phyloP scores from a whole-genome alignment of 1,284 basidiomycete genomes.

The Psilocybe mexicana region DNA sequence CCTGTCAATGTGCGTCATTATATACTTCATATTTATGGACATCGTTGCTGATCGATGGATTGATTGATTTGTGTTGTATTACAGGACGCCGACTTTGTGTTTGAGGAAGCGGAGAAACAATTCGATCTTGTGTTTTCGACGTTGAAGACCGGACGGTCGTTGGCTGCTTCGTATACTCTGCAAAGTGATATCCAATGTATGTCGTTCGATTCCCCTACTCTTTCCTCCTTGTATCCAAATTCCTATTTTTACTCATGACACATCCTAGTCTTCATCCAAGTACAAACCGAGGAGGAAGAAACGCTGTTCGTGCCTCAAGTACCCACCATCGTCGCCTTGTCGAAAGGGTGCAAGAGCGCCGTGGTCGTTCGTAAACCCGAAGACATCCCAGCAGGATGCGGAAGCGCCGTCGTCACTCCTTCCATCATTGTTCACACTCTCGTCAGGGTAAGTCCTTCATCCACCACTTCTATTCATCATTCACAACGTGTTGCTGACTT shows the following conservation, averaged over 20 bases:
- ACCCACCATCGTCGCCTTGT: constrained; percentile 79
- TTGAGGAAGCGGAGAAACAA: constrained; percentile 74
- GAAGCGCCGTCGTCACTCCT: constrained; percentile 77
- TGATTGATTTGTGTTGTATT: background rate
- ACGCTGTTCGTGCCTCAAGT: constrained; percentile 71
- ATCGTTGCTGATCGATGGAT: background rate
- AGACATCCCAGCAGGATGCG: constrained; percentile 87
- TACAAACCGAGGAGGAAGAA: constrained; percentile 64
- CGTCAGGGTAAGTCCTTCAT: constrained; percentile 63
- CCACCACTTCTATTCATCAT: background rate
- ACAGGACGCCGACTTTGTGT: constrained; percentile 67
- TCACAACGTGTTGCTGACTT: no score
- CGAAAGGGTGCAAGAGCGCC: constrained; percentile 85
- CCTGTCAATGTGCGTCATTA: constrained; percentile 55
- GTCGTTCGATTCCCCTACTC: constrained; percentile 24
- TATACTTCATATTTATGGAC: constrained; percentile 39
- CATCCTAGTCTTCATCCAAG: constrained; percentile 75
- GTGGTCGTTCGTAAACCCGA: constrained; percentile 55
- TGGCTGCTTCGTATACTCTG: constrained; percentile 91
- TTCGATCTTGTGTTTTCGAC: constrained; percentile 89
- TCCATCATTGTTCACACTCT: constrained; percentile 80
- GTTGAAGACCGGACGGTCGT: constrained; percentile 80
- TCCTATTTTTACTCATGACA: no score
- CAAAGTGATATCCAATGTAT: constrained; percentile 85
- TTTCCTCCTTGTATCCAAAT: background rate